Conservation (phyloP, 2,329 filamentous ascomycete genomes). For the Arthrobotrys sinensis region DNA sequence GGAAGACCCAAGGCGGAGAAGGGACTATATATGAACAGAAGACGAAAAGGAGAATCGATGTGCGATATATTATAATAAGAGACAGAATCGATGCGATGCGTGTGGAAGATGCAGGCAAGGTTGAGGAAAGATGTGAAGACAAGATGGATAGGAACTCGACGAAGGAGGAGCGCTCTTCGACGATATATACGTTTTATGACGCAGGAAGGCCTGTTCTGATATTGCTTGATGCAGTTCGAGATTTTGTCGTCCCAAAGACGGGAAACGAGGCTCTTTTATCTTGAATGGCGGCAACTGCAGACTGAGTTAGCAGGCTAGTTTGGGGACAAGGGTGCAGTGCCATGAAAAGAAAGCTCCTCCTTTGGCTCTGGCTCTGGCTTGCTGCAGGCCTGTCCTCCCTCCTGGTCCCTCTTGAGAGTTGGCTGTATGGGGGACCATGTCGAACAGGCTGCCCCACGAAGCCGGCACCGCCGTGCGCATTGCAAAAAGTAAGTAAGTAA, state of each 20-base stretch:
- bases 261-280: conserved; percentile 61
- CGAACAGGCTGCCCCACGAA: conserved; percentile 41
- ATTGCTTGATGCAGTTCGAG: conserved; percentile 54
- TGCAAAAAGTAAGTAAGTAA: conserved; percentile 28
- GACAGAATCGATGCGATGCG: conserved; percentile 3
- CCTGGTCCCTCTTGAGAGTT: neutral
- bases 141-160: conserved; percentile 56
- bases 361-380: conserved; percentile 1
- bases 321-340: conserved; percentile 41
- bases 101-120: conserved; percentile 41
- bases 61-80: conserved; percentile 9
- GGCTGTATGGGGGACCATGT: conserved; percentile 35
- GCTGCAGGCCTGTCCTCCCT: conserved; percentile 23
- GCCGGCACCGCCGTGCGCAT: conserved; percentile 35
- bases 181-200: conserved; percentile 49
- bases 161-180: conserved; percentile 60
- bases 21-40: neutral
- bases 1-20: conserved; percentile 13
- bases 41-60: conserved; percentile 5
- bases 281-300: conserved; percentile 46
- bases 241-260: conserved; percentile 45
- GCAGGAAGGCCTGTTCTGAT: conserved; percentile 28
- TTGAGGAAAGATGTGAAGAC: conserved; percentile 27
- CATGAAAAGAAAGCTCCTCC: conserved; percentile 33
- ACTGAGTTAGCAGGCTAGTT: conserved; percentile 51